These are phyloP conservation scores for Hura crepitans DNA, from an alignment of 441 rosid species.

Conservation along the genomic window DNA sequence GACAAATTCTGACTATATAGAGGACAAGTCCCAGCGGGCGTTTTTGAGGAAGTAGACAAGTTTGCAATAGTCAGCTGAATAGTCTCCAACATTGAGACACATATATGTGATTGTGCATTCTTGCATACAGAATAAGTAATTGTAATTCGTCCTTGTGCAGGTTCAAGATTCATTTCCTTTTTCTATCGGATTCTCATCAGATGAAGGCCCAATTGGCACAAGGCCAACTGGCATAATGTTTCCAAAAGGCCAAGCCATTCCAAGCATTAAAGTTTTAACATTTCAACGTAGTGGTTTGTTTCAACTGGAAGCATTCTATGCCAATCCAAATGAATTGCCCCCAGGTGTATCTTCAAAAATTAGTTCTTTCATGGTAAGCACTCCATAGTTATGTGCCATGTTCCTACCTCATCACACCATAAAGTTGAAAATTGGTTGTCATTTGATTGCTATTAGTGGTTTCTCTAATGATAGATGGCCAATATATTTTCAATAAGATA, in stretches of 20 bases:
- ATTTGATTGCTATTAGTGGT: constrained; percentile 1
- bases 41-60: neutral
- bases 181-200: constrained; percentile 43
- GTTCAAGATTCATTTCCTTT: constrained; percentile 57
- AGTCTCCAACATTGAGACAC: neutral
- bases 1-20: neutral
- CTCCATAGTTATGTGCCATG: neutral
- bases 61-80: neutral
- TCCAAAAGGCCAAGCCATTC: constrained; percentile 48
- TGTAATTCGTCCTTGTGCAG: constrained; percentile 29
- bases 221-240: constrained; percentile 36
- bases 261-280: constrained; percentile 43
- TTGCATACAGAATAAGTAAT: constrained; percentile 14
- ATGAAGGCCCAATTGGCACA: constrained; percentile 29
- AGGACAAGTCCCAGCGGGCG: neutral
- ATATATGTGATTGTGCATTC: constrained; percentile 7
- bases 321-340: constrained; percentile 44
- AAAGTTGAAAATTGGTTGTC: neutral
- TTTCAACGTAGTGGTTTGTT: constrained; percentile 35
- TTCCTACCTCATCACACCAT: neutral
- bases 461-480: constrained; percentile 5
- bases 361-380: constrained; percentile 42
- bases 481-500: neutral
- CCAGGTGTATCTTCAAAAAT: constrained; percentile 40
- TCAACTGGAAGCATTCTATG: constrained; percentile 47